phyloP scores from a whole-genome alignment of 2,329 filamentous ascomycete genomes.

The Sporothrix pseudoabietina region DNA sequence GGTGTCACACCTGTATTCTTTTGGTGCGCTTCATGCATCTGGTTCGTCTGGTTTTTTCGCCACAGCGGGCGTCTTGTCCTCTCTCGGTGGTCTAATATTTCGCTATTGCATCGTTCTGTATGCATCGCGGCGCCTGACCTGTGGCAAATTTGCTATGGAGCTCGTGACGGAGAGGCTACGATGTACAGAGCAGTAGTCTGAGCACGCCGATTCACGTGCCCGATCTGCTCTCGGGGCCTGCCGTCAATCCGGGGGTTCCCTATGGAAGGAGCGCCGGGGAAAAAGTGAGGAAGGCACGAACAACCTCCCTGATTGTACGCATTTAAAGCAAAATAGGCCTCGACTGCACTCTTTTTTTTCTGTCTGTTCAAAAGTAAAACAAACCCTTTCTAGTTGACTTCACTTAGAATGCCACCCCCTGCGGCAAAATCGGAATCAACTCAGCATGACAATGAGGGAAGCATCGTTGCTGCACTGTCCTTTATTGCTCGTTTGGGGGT shows the following conservation, averaged over 20 bases:
- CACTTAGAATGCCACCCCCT: not conserved
- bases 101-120: not conserved
- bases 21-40: not conserved
- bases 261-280: not conserved
- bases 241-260: not conserved
- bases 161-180: not conserved
- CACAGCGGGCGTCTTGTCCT: constrained; percentile 6
- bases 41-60: not conserved
- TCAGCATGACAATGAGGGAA: constrained; percentile 10
- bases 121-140: constrained; percentile 9
- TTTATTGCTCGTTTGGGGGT: not conserved
- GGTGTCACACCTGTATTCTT: not conserved
- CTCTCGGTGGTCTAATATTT: not conserved
- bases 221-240: not conserved
- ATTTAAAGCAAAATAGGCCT: not conserved
- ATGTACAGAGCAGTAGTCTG: not conserved
- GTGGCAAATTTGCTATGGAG: constrained; percentile 4
- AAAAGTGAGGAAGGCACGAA: not conserved
- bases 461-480: not conserved
- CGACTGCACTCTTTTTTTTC: not conserved
- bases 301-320: not conserved
- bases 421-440: not conserved
- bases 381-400: not conserved
- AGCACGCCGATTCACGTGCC: constrained; percentile 6
- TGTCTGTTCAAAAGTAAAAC: not conserved